phyloP scores from a whole-genome alignment of 768 basidiomycete genomes.

The Leucogyrophana mollusca region DNA sequence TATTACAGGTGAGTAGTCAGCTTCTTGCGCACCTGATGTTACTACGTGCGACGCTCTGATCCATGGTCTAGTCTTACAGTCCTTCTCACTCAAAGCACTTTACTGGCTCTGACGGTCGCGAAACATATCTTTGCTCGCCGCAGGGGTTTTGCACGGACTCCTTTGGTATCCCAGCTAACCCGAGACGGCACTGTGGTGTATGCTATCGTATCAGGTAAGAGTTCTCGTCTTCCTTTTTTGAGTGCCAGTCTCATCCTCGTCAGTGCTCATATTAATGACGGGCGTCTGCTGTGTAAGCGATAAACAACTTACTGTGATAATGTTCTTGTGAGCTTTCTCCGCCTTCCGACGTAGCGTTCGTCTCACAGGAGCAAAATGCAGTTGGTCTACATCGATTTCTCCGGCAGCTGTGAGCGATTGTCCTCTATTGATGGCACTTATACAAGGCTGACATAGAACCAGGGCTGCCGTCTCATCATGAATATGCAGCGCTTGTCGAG shows the following conservation, averaged over 20 bases:
- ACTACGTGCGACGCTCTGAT: slow-evolving; percentile 36
- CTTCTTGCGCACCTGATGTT: slow-evolving; percentile 19
- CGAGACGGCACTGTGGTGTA: slow-evolving; percentile 47
- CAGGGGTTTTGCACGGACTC: slow-evolving; percentile 40
- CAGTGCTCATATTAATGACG: background rate
- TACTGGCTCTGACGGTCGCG: slow-evolving; percentile 37
- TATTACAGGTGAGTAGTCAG: background rate
- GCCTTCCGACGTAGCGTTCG: background rate
- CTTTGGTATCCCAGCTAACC: slow-evolving; percentile 38
- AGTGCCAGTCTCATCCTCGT: background rate
- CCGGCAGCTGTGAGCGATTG: slow-evolving; percentile 1
- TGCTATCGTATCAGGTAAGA: slow-evolving; percentile 36
- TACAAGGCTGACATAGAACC: background rate
- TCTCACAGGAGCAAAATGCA: background rate
- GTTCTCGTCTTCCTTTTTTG: background rate
- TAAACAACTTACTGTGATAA: background rate
- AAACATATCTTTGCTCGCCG: slow-evolving; percentile 35
- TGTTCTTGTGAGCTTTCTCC: slow-evolving; percentile 3
- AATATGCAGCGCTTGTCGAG: slow-evolving; percentile 4
- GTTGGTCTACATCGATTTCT: background rate
- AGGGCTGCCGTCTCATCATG: slow-evolving; percentile 7
- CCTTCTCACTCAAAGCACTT: slow-evolving; percentile 35
- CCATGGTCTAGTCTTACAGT: slow-evolving; percentile 23
- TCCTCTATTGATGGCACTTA: background rate
- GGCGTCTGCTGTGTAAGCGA: background rate